These are phyloP conservation scores for Candida lessepsii DNA, from an alignment of 805 yeast species.

Conservation along the genomic window DNA sequence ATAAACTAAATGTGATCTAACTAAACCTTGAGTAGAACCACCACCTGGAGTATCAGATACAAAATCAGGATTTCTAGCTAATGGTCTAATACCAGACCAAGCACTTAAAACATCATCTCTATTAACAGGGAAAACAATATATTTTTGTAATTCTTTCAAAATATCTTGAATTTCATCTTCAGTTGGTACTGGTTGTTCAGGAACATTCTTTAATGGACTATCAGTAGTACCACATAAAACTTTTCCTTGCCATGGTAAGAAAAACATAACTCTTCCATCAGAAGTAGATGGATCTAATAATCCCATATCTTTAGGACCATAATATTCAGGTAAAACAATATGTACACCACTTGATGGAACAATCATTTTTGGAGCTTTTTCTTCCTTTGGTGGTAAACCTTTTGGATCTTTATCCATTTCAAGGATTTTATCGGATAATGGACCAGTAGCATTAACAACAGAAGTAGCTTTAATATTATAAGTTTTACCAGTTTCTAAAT, in stretches of 20 bases:
- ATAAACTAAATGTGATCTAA: conserved; percentile 82
- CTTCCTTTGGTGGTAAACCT: conserved; percentile 58
- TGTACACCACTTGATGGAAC: conserved; percentile 96
- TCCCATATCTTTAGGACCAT: conserved; percentile 85
- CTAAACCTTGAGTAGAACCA: conserved; percentile 77
- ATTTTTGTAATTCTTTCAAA: conserved; percentile 82
- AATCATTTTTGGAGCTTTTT: conserved; percentile 69
- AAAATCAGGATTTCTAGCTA: conserved; percentile 88
- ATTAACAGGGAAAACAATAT: conserved; percentile 82
- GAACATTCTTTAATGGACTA: conserved; percentile 71
- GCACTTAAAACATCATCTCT: conserved; percentile 91
- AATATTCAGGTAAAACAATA: conserved; percentile 86
- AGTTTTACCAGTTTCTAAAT: conserved; percentile 65
- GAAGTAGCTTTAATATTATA: conserved; percentile 65
- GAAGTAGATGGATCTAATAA: conserved; percentile 87
- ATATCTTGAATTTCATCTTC: conserved; percentile 90
- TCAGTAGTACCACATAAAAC: conserved; percentile 97
- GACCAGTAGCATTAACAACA: conserved; percentile 92
- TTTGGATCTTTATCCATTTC: conserved; percentile 77
- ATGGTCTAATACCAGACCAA: conserved; percentile 96
- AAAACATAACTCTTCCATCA: conserved; percentile 95
- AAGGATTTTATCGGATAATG: conserved; percentile 79
- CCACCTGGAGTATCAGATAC: conserved; percentile 45
- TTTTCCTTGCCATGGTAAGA: conserved; percentile 97
- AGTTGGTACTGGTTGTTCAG: conserved; percentile 76